Conservation (phyloP, 768 basidiomycete genomes). For the Russula vinacea region DNA sequence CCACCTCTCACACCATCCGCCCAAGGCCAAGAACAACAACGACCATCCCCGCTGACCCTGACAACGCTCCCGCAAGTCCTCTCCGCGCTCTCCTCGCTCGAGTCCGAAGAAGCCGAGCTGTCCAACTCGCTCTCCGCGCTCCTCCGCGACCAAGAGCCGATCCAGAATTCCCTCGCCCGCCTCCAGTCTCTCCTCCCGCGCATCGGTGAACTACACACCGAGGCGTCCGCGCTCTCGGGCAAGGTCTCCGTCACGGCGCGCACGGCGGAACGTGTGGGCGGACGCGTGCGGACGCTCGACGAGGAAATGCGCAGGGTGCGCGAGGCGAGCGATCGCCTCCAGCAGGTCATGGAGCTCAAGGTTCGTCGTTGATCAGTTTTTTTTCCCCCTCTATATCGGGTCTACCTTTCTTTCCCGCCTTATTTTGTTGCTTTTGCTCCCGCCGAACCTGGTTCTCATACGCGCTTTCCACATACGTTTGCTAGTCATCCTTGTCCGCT, state of each 20-base stretch:
- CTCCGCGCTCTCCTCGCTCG: slow-evolving; percentile 67
- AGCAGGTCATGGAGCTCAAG: slow-evolving; percentile 94
- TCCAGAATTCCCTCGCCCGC: slow-evolving; percentile 57
- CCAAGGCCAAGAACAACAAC: neutral
- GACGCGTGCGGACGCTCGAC: slow-evolving; percentile 82
- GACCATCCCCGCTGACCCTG: slow-evolving; percentile 39
- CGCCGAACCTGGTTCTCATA: neutral
- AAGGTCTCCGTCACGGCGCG: slow-evolving; percentile 70
- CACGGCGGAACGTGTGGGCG: slow-evolving; percentile 87
- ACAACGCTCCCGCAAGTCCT: slow-evolving; percentile 68
- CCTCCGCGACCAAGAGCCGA: slow-evolving; percentile 64
- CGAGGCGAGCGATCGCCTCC: slow-evolving; percentile 87
- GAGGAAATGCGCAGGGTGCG: slow-evolving; percentile 90
- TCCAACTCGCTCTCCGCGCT: slow-evolving; percentile 69
- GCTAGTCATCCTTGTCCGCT: slow-evolving; percentile 61
- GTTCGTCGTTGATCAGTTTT: slow-evolving; percentile 40
- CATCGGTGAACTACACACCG: slow-evolving; percentile 58
- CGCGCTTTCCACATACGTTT: slow-evolving; percentile 3
- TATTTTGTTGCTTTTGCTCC: no score
- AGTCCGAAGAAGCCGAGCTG: slow-evolving; percentile 74
- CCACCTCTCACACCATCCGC: slow-evolving; percentile 10
- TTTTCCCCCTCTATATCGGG: no score
- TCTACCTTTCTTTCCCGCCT: no score
- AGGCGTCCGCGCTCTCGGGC: slow-evolving; percentile 51
- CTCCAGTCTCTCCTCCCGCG: slow-evolving; percentile 58